These are phyloP conservation scores for Leccinum incarnatum DNA, from an alignment of 768 basidiomycete species.

Conservation along the genomic window DNA sequence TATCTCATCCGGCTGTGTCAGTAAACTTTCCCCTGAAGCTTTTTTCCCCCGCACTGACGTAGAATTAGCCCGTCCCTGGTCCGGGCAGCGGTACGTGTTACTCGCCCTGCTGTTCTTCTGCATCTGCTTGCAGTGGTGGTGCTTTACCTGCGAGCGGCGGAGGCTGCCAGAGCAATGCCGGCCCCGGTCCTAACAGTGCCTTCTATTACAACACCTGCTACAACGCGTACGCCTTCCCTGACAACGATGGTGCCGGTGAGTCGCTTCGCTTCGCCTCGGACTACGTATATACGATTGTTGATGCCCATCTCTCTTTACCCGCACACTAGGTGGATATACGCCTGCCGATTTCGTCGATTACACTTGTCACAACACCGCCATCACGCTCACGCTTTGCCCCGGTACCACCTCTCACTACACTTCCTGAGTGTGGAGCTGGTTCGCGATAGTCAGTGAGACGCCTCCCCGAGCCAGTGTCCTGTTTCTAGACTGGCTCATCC, in stretches of 20 bases:
- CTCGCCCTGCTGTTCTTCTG: constrained; percentile 32
- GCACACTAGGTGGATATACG: background rate
- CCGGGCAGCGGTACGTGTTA: constrained; percentile 22
- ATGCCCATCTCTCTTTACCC: background rate
- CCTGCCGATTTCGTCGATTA: constrained; percentile 31
- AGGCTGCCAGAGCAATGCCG: constrained; percentile 27
- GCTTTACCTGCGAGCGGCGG: constrained; percentile 28
- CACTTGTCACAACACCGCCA: constrained; percentile 26
- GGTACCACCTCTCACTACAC: background rate
- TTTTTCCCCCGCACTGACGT: constrained; percentile 1
- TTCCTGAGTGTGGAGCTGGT: background rate
- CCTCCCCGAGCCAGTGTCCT: background rate
- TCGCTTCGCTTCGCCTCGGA: background rate
- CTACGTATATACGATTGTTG: background rate
- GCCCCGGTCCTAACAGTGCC: constrained; percentile 29
- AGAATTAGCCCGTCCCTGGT: constrained; percentile 27
- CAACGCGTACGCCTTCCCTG: constrained; percentile 34
- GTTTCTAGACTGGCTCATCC: background rate
- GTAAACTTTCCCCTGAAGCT: background rate
- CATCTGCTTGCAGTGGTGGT: constrained; percentile 25
- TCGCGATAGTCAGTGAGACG: background rate
- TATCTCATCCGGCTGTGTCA: constrained; percentile 30
- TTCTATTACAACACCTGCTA: constrained; percentile 29
- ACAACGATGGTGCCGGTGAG: constrained; percentile 30
- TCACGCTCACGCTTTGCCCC: constrained; percentile 32